A percentile compares a stretch with the other conserved stretches of the same genome.
Conservation (phyloP, 2,329 filamentous ascomycete species). For the Fusarium gaditjirri region DNA sequence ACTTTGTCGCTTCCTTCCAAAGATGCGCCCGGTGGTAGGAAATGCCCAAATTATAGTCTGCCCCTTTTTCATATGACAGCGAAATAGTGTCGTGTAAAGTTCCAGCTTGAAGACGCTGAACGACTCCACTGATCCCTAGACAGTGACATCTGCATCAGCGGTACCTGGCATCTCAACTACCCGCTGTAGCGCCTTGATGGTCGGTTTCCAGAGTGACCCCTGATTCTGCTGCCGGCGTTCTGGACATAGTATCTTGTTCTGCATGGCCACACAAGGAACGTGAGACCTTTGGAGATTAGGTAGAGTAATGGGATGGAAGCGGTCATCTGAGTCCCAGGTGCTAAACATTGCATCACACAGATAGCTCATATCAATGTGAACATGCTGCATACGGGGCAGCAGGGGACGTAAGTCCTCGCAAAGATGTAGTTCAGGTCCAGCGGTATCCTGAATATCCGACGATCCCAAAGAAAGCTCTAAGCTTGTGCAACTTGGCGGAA, state of each 20-base stretch:
- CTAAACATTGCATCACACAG: conserved; percentile 5
- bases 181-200: not conserved
- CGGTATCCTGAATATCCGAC: no score
- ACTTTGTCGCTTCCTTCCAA: no score
- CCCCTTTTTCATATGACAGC: not conserved
- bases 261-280: not conserved
- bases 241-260: not conserved
- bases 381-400: not conserved
- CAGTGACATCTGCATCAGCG: not conserved
- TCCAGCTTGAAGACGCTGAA: not conserved
- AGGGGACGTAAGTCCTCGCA: not conserved
- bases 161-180: not conserved
- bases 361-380: not conserved
- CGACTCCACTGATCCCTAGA: not conserved
- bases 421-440: fast-evolving
- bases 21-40: no score
- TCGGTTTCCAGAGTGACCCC: not conserved
- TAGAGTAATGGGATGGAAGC: not conserved
- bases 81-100: not conserved
- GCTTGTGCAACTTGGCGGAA: not conserved
- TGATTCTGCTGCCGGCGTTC: not conserved
- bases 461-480: not conserved
- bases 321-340: not conserved
- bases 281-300: not conserved
- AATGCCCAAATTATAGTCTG: not conserved